phyloP scores from a whole-genome alignment of 176 grass and related monocot species.

The Panicum miliaceum region DNA sequence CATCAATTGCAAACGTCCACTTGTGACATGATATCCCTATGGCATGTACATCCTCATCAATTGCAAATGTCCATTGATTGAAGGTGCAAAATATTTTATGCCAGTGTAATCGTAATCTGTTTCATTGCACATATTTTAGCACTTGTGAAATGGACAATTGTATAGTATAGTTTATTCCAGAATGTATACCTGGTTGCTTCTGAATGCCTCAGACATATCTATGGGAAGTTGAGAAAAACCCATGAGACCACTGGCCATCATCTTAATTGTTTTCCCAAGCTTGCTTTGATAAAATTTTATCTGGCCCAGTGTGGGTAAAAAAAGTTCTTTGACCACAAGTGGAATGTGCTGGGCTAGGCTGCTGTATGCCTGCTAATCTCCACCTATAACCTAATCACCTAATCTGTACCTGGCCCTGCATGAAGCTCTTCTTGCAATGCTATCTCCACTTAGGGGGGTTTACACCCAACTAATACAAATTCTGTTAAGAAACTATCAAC shows the following conservation, averaged over 20 bases:
- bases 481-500: constrained; percentile 15
- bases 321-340: neutral
- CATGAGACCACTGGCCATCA: neutral
- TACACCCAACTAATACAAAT: constrained; percentile 13
- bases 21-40: too few relatives aligned
- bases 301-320: neutral
- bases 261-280: neutral
- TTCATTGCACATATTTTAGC: neutral
- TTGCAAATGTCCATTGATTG: too few relatives aligned
- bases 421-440: constrained; percentile 22
- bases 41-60: too few relatives aligned
- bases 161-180: neutral
- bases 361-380: neutral
- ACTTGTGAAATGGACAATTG: neutral
- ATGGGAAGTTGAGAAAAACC: neutral
- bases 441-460: neutral
- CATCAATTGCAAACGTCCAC: neutral
- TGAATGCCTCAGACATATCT: constrained; percentile 8
- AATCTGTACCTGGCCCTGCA: neutral
- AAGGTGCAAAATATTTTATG: neutral
- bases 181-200: neutral
- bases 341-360: neutral
- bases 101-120: neutral
- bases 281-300: neutral
- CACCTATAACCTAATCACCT: neutral